phyloP scores from a whole-genome alignment of 1,284 basidiomycete genomes.

The Austroboletus novae-zelandiae region DNA sequence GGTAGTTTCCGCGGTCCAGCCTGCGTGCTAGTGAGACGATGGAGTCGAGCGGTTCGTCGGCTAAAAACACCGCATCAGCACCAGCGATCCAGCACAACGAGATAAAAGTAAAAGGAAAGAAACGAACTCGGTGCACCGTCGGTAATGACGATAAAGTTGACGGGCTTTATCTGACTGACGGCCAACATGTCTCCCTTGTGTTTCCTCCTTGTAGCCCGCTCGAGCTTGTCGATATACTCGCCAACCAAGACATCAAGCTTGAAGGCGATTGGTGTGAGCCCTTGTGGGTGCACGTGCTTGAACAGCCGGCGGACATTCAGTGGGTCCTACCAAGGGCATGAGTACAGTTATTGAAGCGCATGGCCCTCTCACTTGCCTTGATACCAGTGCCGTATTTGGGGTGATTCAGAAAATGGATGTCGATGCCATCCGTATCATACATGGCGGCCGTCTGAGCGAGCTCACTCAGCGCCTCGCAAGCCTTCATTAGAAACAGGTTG shows the following conservation, averaged over 20 bases:
- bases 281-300: constrained; percentile 40
- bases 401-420: constrained; percentile 47
- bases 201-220: constrained; percentile 34
- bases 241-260: constrained; percentile 46
- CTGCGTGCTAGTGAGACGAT: constrained; percentile 49
- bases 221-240: constrained; percentile 45
- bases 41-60: constrained; percentile 50
- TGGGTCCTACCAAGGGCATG: constrained; percentile 23
- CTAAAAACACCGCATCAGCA: constrained; percentile 21
- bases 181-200: constrained; percentile 30
- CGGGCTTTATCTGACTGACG: constrained; percentile 45
- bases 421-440: constrained; percentile 48
- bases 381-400: constrained; percentile 8
- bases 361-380: constrained; percentile 13
- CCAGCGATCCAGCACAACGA: no score
- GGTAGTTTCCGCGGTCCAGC: constrained; percentile 32
- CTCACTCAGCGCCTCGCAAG: constrained; percentile 37
- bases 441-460: constrained; percentile 38
- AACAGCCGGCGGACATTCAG: constrained; percentile 41
- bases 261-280: constrained; percentile 49
- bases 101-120: not conserved
- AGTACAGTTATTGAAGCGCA: no score
- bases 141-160: constrained; percentile 61
- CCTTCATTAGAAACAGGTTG: not conserved
- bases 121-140: constrained; percentile 57